A percentile compares a stretch with the other conserved stretches of the same genome.
Conservation (phyloP, 2,329 filamentous ascomycete genomes). For the Chaetomium olivaceum region DNA sequence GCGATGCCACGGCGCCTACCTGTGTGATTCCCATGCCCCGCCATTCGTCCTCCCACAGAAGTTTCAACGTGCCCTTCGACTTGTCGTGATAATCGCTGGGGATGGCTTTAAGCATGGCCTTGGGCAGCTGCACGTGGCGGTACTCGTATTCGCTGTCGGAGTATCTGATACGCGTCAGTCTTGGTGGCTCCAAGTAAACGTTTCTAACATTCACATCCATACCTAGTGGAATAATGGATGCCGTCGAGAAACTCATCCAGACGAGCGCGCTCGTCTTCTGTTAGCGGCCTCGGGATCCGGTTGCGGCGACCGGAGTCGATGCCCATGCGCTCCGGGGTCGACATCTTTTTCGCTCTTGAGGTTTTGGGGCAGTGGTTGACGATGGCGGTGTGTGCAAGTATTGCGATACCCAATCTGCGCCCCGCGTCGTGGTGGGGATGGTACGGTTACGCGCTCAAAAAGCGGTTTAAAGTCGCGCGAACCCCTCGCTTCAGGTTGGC, state of each 20-base stretch:
- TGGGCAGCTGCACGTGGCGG: slow-evolving; percentile 94
- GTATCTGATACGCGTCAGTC: slow-evolving; percentile 61
- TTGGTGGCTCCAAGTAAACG: slow-evolving; percentile 23
- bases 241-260: slow-evolving; percentile 89
- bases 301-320: slow-evolving; percentile 87
- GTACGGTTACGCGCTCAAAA: neutral
- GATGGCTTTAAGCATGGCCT: slow-evolving; percentile 96
- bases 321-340: slow-evolving; percentile 44
- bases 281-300: slow-evolving; percentile 76
- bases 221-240: slow-evolving; percentile 95
- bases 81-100: slow-evolving; percentile 69
- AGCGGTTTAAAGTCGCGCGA: neutral
- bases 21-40: slow-evolving; percentile 94
- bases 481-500: neutral
- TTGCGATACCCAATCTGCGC: neutral
- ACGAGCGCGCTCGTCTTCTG: slow-evolving; percentile 76
- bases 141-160: slow-evolving; percentile 93
- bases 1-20: slow-evolving; percentile 51
- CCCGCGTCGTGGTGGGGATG: neutral
- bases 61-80: slow-evolving; percentile 86
- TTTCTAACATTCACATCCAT: too few relatives aligned
- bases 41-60: slow-evolving; percentile 99
- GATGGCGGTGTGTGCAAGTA: neutral
- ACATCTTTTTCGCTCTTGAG: slow-evolving; percentile 29
- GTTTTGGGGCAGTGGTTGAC: neutral